Evolutionary conservation across 805 yeast genomes (phyloP), one percentile per base, ranked within the genome.

Genomic region (Monosporozyma aerobia): DNA sequence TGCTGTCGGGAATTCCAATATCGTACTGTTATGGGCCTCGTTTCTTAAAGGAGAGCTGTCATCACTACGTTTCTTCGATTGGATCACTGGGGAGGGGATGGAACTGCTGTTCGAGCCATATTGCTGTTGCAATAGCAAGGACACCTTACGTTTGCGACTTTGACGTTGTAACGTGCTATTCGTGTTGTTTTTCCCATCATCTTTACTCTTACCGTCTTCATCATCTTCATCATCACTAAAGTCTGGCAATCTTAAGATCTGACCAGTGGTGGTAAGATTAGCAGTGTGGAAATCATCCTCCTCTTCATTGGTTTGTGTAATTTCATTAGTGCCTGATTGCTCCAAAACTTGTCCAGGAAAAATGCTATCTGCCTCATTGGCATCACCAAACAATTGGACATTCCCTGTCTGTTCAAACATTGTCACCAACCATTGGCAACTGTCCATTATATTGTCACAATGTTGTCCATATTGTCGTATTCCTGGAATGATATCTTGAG

Each of bases 371-470:
- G 39, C 41, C 11, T 25, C 40, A 9, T 13, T 27, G n/a, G 30
- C 47, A 10, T 25, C 19, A 9, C 39, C 51, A 19, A 50, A 46
- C 37, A 85, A 67, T 56, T 81, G 79, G 25, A 84, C 85, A 60
- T 81, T 78, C 1, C 89, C 90, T 30, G 87, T 78, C 47, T 81
- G 78, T 62, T 89, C 95, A 59, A 88, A 79, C 68, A 89, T 84
- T 33, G 77, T 77, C 62, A 87, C 87, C 84, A 95, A 83, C 68
- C 87, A 87, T 52, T 78, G 77, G 6, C 80, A 82, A 52, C 83
- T 83, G 32, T 74, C 69, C 84, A 89, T 82, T 3, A 87, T 80
- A 33, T 77, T 73, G 44, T 74, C 77, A 13, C 88, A 80, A 43
- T 78, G 77, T 13, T 63, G 61, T 19, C 84, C 79, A 61, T 86